Percentiles rank a stretch among this genome's conserved stretches.
Conservation (phyloP, 257 asterid genomes). For the Pogostemon cablin region DNA sequence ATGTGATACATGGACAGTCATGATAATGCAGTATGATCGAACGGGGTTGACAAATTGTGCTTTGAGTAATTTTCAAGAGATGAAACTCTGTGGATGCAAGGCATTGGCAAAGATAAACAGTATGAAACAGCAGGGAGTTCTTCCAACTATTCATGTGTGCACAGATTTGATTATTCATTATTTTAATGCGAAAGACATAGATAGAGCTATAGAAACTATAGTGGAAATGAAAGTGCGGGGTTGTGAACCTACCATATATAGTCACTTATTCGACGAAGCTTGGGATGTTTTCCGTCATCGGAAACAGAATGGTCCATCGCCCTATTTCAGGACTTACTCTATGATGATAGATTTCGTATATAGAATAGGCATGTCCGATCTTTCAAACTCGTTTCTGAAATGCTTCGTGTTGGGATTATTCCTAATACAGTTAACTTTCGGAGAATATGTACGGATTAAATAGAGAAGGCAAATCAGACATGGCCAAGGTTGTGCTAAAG, state of each 20-base stretch:
- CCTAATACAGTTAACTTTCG: constrained; percentile 77
- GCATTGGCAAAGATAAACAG: constrained; percentile 66
- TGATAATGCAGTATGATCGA: constrained; percentile 86
- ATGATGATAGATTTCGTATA: constrained; percentile 75
- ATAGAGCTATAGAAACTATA: constrained; percentile 56
- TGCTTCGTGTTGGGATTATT: constrained; percentile 64
- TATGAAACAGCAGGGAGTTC: constrained; percentile 55
- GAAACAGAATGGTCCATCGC: constrained; percentile 60
- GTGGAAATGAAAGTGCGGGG: constrained; percentile 66
- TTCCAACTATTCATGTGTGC: constrained; percentile 76
- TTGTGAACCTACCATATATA: constrained; percentile 53
- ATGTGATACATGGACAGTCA: constrained; percentile 85
- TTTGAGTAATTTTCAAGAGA: constrained; percentile 60
- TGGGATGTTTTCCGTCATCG: constrained; percentile 55
- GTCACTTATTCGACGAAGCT: constrained; percentile 70
- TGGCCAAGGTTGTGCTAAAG: constrained; percentile 40
- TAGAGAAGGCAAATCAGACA: constrained; percentile 73
- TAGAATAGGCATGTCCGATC: constrained; percentile 72
- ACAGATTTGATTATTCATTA: constrained; percentile 68
- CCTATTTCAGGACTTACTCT: constrained; percentile 81
- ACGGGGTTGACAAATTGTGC: constrained; percentile 80
- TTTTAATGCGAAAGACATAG: constrained; percentile 51
- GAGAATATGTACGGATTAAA: constrained; percentile 68
- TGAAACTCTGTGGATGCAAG: constrained; percentile 62
- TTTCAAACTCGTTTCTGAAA: constrained; percentile 54